Percentiles rank a stretch among this genome's conserved stretches.
Conservation (phyloP, 148 eudicot genomes). For the Nepenthes gracilis region DNA sequence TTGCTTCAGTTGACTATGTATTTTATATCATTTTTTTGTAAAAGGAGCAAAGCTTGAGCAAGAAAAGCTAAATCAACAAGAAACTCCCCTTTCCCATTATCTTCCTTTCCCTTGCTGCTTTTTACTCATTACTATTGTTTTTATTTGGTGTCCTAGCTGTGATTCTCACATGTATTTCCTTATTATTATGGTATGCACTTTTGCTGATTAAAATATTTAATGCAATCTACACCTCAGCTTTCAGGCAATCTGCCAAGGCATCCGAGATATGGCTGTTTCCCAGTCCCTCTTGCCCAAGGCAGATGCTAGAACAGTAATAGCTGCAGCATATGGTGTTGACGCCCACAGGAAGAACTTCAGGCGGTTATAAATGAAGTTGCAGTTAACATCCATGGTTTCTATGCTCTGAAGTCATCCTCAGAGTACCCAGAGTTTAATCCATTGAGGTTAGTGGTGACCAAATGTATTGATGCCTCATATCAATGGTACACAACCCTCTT, state of each 20-base stretch:
- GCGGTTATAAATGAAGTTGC: conserved; percentile 52
- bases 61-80: no score
- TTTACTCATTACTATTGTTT: no score
- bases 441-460: conserved; percentile 43
- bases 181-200: no score
- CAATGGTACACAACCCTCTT: no score
- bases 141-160: no score
- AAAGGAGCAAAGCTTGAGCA: no score
- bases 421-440: conserved; percentile 52
- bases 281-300: conserved; percentile 30
- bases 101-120: no score
- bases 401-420: conserved; percentile 50
- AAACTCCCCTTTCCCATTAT: no score
- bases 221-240: conserved; percentile 33
- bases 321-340: conserved; percentile 47
- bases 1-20: no score
- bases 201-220: not conserved
- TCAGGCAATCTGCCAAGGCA: conserved; percentile 51
- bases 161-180: no score
- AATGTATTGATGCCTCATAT: not conserved
- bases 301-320: conserved; percentile 28
- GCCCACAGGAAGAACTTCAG: conserved; percentile 58
- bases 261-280: conserved; percentile 59
- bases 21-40: no score
- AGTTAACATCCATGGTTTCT: conserved; percentile 52